Evolutionary conservation across 306 rosid genomes (phyloP).

Genomic region (Cucurbita moschata): DNA sequence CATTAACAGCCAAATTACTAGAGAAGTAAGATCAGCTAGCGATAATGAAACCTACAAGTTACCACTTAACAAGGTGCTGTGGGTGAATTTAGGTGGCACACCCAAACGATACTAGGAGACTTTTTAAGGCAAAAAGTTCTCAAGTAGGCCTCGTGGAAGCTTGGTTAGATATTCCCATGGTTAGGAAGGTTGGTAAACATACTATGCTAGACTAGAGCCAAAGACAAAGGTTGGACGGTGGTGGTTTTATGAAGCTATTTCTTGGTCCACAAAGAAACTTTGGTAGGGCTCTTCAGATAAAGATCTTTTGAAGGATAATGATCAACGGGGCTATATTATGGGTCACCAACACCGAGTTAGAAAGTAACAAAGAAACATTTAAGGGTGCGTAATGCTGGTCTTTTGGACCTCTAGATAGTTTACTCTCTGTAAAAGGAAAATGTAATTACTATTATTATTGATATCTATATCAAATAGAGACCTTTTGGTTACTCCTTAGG

Average conservation of each 20-base stretch:
- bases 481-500: too few relatives aligned
- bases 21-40: neutral
- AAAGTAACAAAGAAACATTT: neutral
- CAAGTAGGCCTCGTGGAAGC: neutral
- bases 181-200: neutral
- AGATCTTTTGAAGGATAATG: neutral
- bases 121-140: neutral
- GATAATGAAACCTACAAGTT: neutral
- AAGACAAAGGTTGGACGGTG: neutral
- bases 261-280: neutral
- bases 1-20: neutral
- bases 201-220: neutral
- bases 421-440: too few relatives aligned
- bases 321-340: neutral
- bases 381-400: neutral
- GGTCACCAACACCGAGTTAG: neutral
- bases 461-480: too few relatives aligned
- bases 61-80: neutral
- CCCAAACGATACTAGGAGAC: neutral
- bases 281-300: neutral
- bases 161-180: neutral
- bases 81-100: neutral
- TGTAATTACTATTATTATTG: too few relatives aligned
- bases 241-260: neutral
- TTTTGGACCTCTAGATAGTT: too few relatives aligned